Base-by-base conservation (phyloP, 371 early-diverging fungal genomes). In the Haplosporangium sp. region DNA sequence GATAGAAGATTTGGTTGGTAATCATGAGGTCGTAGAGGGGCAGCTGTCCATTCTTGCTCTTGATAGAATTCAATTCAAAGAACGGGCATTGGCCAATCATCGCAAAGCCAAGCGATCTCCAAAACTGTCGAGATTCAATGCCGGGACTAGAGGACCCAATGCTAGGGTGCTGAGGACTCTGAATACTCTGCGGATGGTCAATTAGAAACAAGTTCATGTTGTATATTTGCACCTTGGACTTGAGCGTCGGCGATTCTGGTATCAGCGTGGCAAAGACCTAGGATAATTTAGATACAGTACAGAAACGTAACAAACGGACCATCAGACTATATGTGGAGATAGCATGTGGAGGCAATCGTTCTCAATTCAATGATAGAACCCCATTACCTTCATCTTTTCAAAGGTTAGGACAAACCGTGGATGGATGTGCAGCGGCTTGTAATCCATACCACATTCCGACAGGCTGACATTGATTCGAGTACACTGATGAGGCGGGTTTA, bases 1-100 rank as follows among this genome's bases (percentile, higher is more conserved):
- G 67, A 12, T 83, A 84, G 18, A 93, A 67, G 6, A 86, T 83
- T 53, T 89, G 88, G 62, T 92, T 90, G 6, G 88, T 87, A 16
- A 95, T 75, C 56, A 81, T 80, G 6, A 92, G 62, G 64, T 91
- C 80, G n/a, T 86, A 67, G 29, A 81, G 41, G 18, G 84, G 82
- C 36, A 63, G 14, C 20, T 79, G 73, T 8, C 73, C 73, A 23
- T 23, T 79, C 55, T 69, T 72, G 53, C 80, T 73, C 69, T 79
- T 79, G 55, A 73, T 54, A 3, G 80, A 79, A 1, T 54, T 61
- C 43, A 79, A 63, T 45, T 79, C 73, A 52, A 79, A 79, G 55
- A 69, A 79, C 14, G 62, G 66, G 29, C 80, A 79, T 20, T 79
- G 73, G 18, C 80, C 80, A 16, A 79, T 64, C 40, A 55, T 48